These are phyloP conservation scores for Nakazawaea sp. DNA, from an alignment of 805 yeast genomes.

Conservation along the genomic window DNA sequence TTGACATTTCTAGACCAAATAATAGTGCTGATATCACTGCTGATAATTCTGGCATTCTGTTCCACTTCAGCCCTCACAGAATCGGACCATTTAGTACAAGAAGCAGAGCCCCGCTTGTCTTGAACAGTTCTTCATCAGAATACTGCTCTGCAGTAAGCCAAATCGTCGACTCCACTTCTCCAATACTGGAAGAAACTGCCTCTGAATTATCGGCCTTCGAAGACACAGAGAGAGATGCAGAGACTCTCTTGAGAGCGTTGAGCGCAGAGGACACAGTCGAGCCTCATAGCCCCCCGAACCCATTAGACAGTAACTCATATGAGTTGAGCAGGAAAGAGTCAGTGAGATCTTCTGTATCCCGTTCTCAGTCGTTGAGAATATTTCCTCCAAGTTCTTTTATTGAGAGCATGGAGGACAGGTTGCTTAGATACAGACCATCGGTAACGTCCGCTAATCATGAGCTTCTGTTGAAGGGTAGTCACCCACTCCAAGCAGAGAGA, in stretches of 20 bases:
- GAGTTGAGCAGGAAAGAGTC: neutral
- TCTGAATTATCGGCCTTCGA: no score
- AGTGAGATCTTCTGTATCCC: slow-evolving; percentile 18
- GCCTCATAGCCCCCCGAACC: neutral
- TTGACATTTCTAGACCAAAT: no score
- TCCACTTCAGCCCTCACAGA: no score
- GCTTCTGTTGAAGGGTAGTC: slow-evolving; percentile 24
- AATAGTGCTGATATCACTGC: no score
- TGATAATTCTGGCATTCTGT: no score
- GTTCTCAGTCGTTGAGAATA: slow-evolving; percentile 22
- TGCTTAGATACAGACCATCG: slow-evolving; percentile 29
- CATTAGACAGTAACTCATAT: neutral
- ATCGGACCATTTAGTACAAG: no score
- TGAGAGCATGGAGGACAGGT: slow-evolving; percentile 27
- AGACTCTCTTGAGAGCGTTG: neutral
- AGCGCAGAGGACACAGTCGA: neutral
- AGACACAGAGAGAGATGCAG: neutral
- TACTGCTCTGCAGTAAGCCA: no score
- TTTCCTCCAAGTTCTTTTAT: slow-evolving; percentile 20
- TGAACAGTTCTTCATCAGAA: no score
- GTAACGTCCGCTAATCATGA: slow-evolving; percentile 19
- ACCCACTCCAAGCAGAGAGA: slow-evolving; percentile 21
- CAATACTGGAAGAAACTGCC: no score
- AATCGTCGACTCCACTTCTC: no score
- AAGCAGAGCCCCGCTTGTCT: no score